Base-by-base conservation (phyloP, 2,329 filamentous ascomycete genomes). In the Nakataea oryzae region DNA sequence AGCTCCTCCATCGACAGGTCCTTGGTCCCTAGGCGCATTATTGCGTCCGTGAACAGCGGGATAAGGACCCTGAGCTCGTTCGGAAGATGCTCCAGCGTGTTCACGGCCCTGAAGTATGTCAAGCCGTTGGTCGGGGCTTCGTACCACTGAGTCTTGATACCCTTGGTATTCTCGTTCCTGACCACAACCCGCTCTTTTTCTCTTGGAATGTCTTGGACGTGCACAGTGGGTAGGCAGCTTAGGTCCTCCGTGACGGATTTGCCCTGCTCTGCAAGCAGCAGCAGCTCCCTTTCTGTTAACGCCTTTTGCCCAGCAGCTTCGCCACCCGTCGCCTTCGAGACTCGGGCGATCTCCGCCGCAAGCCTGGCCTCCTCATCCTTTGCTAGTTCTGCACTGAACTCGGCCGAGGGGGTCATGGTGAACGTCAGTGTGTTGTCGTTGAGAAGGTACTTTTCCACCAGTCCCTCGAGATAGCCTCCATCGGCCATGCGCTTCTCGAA, bases 81-180 rank as follows among this genome's bases (percentile, higher is more conserved):
- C 0, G 93, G 91, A 17, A 99, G 78, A 64, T 89, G 85, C 57
- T 90, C 82, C 62, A 97, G 80, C 0, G 84, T 81, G 71, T 96
- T 92, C 72, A 97, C 84, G 3, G 91, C 92, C 63, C 93, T 88
- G 78, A 99, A 96, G 73, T 99, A 99, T 1, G 93, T 97, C 63
- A 99, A 78, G 0, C 95, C 95, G 69, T 99, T 99, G 0, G 95
- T 99, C 2, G 91, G 90, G 9, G 93, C 91, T 73, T 96, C 91
- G 60, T 89, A 87, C 92, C 93, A 97, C 69, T 97, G 90, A 4
- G 95, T 85, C 57, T 88, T 85, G 54, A 88, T 83, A 50, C 83
- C 81, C 55, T 84, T 82, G 12, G 89, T 72, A 13, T 78, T 76
- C n/a, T 89, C 85, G 65, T 93, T 90, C 62, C 83, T 82, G 54